Base-by-base conservation (phyloP, 2,329 filamentous ascomycete species). In the Byssothecium circinans region DNA sequence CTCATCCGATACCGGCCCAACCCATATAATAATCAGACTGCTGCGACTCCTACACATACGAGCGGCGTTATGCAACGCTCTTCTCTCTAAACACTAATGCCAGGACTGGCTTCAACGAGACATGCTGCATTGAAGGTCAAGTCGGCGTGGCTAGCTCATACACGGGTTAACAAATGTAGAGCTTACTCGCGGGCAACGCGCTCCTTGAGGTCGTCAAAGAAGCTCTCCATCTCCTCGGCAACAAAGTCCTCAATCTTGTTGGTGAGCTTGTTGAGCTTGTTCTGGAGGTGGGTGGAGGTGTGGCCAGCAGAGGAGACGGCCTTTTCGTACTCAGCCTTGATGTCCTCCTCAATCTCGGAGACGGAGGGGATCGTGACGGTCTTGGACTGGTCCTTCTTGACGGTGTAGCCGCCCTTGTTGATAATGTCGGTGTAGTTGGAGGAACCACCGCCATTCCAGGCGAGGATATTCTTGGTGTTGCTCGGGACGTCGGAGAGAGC, bases 381-480 rank as follows among this genome's bases (percentile, higher is more conserved):
- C 57, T 63, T 54, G 50, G 62, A 56, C 35, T 69, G 63, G 66
- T 81, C 75, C 59, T 64, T 65, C 54, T 61, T 63, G 56, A 73
- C 79, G 61, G 81, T 80, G 79, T 91, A 92, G 65, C 83, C 78
- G 66, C 89, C 88, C 62, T 84, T 79, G 62, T 84, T 76, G 56
- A 95, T 75, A 66, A 96, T 96, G 63, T 88, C 79, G 52, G 83
- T 82, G 84, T 89, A 96, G 87, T 99, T 96, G 78, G 82, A 85
- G 70, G 84, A 88, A 68, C 94, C 94, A 77, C 91, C 95, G 71
- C 95, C 94, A 83, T 99, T 99, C 92, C 91, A 99, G 74, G 92
- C 92, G 54, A 99, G 90, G 69, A 96, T 81, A 83, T 99, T 99
- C 72, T 85, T 85, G 61, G 95, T 99, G 72, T 89, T 85, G 42